These are phyloP conservation scores for Colletotrichum lupini DNA, from an alignment of 2,329 filamentous ascomycete species.

Conservation along the genomic window DNA sequence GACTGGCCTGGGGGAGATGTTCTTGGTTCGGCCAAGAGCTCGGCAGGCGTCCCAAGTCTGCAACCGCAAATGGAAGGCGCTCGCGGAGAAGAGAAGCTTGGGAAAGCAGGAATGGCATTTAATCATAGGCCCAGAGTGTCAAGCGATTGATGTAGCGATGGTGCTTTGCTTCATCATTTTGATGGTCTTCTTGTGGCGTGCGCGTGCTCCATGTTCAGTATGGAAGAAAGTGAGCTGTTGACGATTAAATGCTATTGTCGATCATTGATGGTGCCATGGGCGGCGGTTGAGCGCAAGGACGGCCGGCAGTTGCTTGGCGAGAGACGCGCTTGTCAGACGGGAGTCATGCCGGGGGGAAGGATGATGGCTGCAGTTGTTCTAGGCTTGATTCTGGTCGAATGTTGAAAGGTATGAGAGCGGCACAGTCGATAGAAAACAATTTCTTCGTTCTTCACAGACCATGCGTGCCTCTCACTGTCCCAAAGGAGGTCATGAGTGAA, in stretches of 20 bases:
- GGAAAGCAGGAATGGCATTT: background rate
- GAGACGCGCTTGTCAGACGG: background rate
- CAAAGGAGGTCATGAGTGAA: too few species aligned
- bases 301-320: conserved; percentile 9
- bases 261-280: too few species aligned
- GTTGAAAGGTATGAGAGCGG: background rate
- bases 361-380: background rate
- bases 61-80: conserved; percentile 16
- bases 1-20: conserved; percentile 13
- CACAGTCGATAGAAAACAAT: background rate
- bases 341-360: background rate
- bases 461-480: too few species aligned
- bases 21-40: conserved; percentile 29
- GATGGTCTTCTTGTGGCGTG: background rate
- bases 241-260: background rate
- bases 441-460: too few species aligned
- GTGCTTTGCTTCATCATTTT: background rate
- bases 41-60: conserved; percentile 21
- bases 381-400: background rate
- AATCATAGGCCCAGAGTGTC: rapidly evolving
- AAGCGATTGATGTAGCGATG: background rate
- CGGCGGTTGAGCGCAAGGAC: background rate
- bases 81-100: background rate
- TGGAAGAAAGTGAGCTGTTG: background rate
- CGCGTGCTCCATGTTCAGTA: too few species aligned